Base-by-base conservation (phyloP, 805 yeast genomes). In the Suhomyces sp. region DNA sequence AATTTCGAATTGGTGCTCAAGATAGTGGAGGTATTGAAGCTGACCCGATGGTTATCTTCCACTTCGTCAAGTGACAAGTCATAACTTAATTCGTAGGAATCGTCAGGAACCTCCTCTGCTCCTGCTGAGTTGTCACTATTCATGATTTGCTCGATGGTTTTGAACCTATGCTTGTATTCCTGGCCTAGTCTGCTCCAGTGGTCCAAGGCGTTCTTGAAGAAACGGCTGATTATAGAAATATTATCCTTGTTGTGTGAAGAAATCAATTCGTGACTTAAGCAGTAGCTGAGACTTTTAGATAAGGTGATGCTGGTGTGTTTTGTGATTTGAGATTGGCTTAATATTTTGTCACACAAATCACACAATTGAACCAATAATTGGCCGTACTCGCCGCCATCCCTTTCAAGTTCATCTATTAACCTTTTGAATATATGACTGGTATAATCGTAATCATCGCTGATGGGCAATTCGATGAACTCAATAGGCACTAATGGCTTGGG, bases 401-500 rank as follows among this genome's bases (percentile, higher is more conserved):
- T 36, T 8, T 24, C 46, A 5, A 42, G 46, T 24, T 33, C 23
- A 23, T 54, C 44, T 36, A 77, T 54, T 29, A 81, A 66, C 42
- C 60, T 59, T 9, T 63, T 55, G 50, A 82, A 73, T 0, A 72
- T 70, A 0, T 57, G 46, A 6, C 61, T 55, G 0, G 84, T 79
- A 62, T 78, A 80, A 5, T 72, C 71, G 33, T 70, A 61, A 48
- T 76, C 78, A 61, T 83, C 87, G 22, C 62, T 65, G 15, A 85
- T 71, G 4, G 90, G 91, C 51, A 84, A 64, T 5, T 65, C 61
- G 10, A 87, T 77, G n/a, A 63, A 49, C 15, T 71, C 70, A 3
- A 80, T 67, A 2, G 86, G 80, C 19, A 88, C 68, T 33, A 88
- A 70, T 0, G 88, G 84, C 10, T 60, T 58, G 0, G 86, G 81